phyloP scores from a whole-genome alignment of 768 basidiomycete genomes.

The Lentinula boryana region DNA sequence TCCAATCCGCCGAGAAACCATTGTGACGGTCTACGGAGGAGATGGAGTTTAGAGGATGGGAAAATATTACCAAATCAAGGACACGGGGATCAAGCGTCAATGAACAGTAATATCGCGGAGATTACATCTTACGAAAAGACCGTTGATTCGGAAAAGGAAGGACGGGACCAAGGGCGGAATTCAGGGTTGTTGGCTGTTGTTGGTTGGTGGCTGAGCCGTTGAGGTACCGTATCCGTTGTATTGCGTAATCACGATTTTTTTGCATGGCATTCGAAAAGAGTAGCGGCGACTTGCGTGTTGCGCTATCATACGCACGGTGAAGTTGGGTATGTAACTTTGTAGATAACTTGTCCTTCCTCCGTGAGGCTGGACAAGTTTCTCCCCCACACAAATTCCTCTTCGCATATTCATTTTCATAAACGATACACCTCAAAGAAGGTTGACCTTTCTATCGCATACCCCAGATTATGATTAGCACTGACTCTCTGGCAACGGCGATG shows the following conservation, averaged over 20 bases:
- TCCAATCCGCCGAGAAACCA: not conserved
- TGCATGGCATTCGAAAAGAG: not conserved
- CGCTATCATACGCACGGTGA: not conserved
- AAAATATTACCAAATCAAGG: not conserved
- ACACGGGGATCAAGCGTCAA: slow-evolving; percentile 2
- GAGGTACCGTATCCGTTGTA: not conserved
- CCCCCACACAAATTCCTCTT: not conserved
- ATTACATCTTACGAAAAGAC: not conserved
- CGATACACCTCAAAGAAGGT: not conserved
- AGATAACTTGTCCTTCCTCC: not conserved
- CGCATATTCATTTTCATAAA: not conserved
- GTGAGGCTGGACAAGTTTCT: not conserved
- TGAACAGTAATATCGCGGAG: not conserved
- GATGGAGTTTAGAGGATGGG: not conserved
- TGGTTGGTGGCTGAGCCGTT: not conserved
- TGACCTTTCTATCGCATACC: not conserved
- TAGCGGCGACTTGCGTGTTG: not conserved
- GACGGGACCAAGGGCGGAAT: not conserved
- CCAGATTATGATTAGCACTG: not conserved
- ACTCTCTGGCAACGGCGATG: not conserved
- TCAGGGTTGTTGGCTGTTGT: not conserved
- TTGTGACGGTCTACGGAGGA: not conserved
- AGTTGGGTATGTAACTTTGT: not conserved
- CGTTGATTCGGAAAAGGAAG: not conserved
- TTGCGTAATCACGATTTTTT: not conserved